These are phyloP conservation scores for Amauroascus niger DNA, from an alignment of 2,329 filamentous ascomycete species.

Conservation along the genomic window DNA sequence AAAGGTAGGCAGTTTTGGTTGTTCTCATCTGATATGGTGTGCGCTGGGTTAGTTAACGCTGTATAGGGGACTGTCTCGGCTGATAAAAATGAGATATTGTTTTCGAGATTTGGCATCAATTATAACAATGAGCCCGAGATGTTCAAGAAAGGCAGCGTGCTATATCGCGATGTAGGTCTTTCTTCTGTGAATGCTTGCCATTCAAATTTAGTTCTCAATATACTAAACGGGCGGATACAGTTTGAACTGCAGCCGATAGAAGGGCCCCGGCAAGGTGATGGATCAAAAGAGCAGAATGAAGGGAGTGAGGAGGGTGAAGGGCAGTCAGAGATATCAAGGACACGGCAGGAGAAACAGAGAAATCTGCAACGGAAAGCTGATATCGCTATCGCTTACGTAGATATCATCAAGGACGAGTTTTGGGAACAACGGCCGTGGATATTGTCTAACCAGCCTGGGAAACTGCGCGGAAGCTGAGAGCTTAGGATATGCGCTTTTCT, in stretches of 20 bases:
- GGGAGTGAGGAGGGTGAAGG: constrained; percentile 14
- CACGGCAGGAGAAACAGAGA: constrained; percentile 71
- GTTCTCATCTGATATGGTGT: constrained; percentile 1
- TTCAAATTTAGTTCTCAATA: background rate
- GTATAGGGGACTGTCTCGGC: constrained; percentile 65
- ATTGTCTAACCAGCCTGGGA: constrained; percentile 62
- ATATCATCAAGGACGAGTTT: constrained; percentile 92
- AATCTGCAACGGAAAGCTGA: constrained; percentile 72
- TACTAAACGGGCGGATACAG: constrained; percentile 32
- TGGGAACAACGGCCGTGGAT: constrained; percentile 84
- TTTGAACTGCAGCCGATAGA: constrained; percentile 60
- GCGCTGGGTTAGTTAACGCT: background rate
- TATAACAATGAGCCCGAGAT: constrained; percentile 96
- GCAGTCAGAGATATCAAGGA: constrained; percentile 56
- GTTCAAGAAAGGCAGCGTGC: constrained; percentile 82
- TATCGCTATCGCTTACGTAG: constrained; percentile 73
- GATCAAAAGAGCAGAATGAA: constrained; percentile 10
- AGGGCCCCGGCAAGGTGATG: background rate
- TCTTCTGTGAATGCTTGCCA: background rate
- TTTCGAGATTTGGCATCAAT: constrained; percentile 79
- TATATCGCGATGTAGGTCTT: constrained; percentile 59
- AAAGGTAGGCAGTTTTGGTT: constrained; percentile 44
- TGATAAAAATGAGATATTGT: constrained; percentile 95
- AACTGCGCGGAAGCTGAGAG: constrained; percentile 40
- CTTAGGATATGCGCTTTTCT: background rate